phyloP scores from a whole-genome alignment of 108 stramenopile genomes.

The Nitzschia putrida region DNA sequence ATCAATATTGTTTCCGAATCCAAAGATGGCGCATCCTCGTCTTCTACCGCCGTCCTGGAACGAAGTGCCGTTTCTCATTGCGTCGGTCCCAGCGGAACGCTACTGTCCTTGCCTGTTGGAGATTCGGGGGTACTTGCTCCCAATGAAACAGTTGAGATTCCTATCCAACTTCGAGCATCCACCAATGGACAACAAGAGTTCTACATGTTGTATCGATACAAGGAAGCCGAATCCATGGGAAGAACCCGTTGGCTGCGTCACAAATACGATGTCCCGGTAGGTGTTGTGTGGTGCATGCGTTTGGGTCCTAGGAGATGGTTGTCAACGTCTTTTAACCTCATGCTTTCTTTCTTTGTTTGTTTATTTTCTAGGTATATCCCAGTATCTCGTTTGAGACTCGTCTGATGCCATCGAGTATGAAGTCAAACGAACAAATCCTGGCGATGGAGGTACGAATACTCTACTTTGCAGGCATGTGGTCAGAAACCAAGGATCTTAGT shows the following conservation, averaged over 20 bases:
- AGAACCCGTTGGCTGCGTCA: slow-evolving; percentile 67
- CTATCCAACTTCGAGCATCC: slow-evolving; percentile 69
- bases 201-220: slow-evolving; percentile 83
- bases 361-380: slow-evolving; percentile 54
- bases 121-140: slow-evolving; percentile 55
- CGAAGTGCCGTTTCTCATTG: slow-evolving; percentile 45
- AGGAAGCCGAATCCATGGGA: slow-evolving; percentile 35
- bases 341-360: neutral
- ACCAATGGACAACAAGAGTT: slow-evolving; percentile 71
- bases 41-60: slow-evolving; percentile 13
- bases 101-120: slow-evolving; percentile 64
- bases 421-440: slow-evolving; percentile 61
- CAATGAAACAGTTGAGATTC: slow-evolving; percentile 74
- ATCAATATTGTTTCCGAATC: slow-evolving; percentile 46
- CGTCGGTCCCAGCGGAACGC: slow-evolving; percentile 80
- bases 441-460: slow-evolving; percentile 68
- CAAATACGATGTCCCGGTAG: slow-evolving; percentile 61
- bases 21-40: neutral
- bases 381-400: slow-evolving; percentile 65
- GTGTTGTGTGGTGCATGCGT: neutral
- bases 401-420: slow-evolving; percentile 58
- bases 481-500: neutral
- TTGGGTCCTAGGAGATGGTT: too few relatives aligned
- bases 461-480: neutral
- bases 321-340: too few relatives aligned